These are phyloP conservation scores for Chimonanthus praecox DNA, from an alignment of 164 flowering plant genomes.

Conservation along the genomic window DNA sequence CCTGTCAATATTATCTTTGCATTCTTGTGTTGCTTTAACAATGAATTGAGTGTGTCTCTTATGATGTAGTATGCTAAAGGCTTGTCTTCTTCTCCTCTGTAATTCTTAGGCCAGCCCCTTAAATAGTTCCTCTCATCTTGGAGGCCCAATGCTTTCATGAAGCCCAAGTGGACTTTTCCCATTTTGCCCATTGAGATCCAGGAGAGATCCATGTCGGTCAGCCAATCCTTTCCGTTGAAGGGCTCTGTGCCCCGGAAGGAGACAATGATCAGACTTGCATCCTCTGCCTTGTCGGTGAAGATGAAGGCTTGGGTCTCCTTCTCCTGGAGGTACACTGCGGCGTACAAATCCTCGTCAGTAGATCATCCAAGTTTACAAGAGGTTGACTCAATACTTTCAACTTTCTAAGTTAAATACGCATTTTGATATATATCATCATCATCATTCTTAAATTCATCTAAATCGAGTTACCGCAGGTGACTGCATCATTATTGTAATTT, in stretches of 20 bases:
- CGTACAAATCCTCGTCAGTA: neutral
- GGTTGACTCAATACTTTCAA: neutral
- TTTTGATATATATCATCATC: too few species aligned
- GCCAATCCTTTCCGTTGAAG: constrained; percentile 49
- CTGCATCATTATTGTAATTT: neutral
- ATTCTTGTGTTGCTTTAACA: constrained; percentile 18
- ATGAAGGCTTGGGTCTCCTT: neutral
- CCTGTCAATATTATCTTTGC: constrained; percentile 52
- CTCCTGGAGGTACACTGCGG: neutral
- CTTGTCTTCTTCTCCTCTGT: neutral
- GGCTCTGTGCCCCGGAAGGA: constrained; percentile 70
- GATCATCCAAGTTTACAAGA: neutral
- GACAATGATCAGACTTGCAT: constrained; percentile 36
- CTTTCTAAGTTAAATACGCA: too few species aligned
- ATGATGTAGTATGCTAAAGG: constrained; percentile 46
- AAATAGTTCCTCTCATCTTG: constrained; percentile 18
- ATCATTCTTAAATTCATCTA: too few species aligned
- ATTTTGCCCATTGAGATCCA: constrained; percentile 37
- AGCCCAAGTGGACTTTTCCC: constrained; percentile 57
- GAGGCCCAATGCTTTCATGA: constrained; percentile 69
- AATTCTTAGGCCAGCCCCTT: constrained; percentile 48
- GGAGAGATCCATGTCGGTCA: constrained; percentile 51
- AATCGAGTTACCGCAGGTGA: neutral
- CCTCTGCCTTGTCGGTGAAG: constrained; percentile 1
- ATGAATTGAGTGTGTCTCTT: constrained; percentile 28